A percentile compares a stretch with the other conserved stretches of the same genome.
These are phyloP conservation scores for Blastocystis sp. DNA, from an alignment of 352 stramenopile species.

Conservation along the genomic window DNA sequence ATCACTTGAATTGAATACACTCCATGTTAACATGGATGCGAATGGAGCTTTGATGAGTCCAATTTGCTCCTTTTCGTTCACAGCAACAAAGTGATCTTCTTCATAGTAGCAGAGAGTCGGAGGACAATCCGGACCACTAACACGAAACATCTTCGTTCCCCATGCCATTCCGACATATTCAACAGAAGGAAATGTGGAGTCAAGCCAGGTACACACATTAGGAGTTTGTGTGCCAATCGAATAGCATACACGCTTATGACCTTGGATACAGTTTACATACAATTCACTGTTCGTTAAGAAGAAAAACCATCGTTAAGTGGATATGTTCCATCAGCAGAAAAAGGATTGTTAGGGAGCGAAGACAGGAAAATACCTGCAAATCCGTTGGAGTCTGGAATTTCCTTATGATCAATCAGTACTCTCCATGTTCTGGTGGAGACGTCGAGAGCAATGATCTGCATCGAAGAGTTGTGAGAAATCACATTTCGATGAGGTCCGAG, in stretches of 20 bases:
- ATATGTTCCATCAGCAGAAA: conserved; percentile 1
- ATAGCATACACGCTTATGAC: neutral
- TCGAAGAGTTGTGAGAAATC: conserved; percentile 8
- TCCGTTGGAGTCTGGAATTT: neutral
- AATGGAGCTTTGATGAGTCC: neutral
- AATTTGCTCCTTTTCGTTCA: neutral
- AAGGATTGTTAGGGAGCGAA: neutral
- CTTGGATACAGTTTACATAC: neutral
- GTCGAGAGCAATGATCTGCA: neutral
- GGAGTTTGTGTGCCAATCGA: neutral
- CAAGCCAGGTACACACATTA: no score
- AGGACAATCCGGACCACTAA: neutral
- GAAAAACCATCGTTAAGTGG: neutral
- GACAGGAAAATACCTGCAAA: neutral
- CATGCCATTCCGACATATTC: neutral
- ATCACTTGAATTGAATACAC: neutral
- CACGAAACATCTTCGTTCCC: neutral
- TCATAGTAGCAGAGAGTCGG: neutral
- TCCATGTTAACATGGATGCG: neutral
- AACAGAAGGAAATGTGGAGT: neutral
- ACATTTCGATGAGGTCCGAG: neutral
- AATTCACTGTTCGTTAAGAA: neutral
- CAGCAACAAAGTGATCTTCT: neutral
- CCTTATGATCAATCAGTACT: neutral
- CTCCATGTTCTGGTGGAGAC: neutral